These are phyloP conservation scores for Bruguiera hainesii DNA, from an alignment of 441 rosid species.

Conservation along the genomic window DNA sequence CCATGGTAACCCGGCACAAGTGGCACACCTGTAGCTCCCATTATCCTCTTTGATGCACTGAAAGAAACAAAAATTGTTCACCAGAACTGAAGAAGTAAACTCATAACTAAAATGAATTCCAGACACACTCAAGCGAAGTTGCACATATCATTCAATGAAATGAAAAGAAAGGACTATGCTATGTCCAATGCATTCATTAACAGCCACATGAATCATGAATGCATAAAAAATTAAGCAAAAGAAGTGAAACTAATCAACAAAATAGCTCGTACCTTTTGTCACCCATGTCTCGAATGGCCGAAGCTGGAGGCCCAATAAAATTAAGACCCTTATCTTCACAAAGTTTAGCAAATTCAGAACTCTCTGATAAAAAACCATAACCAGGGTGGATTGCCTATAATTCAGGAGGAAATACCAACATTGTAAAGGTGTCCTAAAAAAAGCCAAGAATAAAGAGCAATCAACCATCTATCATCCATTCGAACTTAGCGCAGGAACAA, in stretches of 20 bases:
- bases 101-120: too few species aligned
- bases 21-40: conserved; percentile 97
- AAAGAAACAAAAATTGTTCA: conserved; percentile 1
- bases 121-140: background rate
- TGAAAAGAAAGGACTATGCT: background rate
- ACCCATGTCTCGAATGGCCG: conserved; percentile 93
- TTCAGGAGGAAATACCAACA: conserved; percentile 30
- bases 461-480: background rate
- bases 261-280: conserved; percentile 62
- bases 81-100: too few species aligned
- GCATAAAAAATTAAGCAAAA: background rate
- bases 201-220: background rate
- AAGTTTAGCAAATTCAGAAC: conserved; percentile 76
- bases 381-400: conserved; percentile 92
- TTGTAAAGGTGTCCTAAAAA: conserved; percentile 16
- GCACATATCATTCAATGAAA: background rate
- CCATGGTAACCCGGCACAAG: conserved; percentile 98
- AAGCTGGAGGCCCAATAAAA: conserved; percentile 93
- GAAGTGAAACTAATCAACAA: background rate
- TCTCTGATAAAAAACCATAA: conserved; percentile 88
- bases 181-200: background rate
- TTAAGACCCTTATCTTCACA: conserved; percentile 75
- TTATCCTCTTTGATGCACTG: conserved; percentile 94
- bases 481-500: too few species aligned
- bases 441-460: conserved; percentile 1